These are phyloP conservation scores for Raddia distichophylla DNA, from an alignment of 176 grass and related monocot genomes.

Conservation along the genomic window DNA sequence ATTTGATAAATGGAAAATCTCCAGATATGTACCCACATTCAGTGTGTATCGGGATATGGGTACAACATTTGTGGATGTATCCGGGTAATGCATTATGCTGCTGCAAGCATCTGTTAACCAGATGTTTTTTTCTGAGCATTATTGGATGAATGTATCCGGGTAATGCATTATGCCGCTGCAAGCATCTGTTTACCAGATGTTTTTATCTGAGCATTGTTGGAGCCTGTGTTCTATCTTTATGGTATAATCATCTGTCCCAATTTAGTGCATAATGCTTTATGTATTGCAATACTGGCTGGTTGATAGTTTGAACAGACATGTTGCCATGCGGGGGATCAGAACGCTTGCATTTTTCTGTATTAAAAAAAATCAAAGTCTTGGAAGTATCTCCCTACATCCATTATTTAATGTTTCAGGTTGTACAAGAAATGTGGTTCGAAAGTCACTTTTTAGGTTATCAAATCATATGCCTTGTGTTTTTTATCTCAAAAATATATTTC, in stretches of 20 bases:
- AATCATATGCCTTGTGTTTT: slow-evolving; percentile 6
- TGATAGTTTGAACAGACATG: not conserved
- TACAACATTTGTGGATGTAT: too few species aligned
- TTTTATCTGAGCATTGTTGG: slow-evolving; percentile 7
- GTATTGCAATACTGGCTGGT: not conserved
- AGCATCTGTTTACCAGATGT: slow-evolving; percentile 4
- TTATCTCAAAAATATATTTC: not conserved
- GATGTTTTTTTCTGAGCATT: slow-evolving; percentile 22
- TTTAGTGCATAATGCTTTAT: slow-evolving; percentile 1
- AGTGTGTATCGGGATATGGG: too few species aligned
- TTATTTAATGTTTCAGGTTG: not conserved
- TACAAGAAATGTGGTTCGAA: slow-evolving; percentile 13
- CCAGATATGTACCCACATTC: too few species aligned
- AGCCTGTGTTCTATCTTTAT: not conserved
- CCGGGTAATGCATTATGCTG: too few species aligned
- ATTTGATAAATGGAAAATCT: too few species aligned
- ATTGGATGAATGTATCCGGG: not conserved
- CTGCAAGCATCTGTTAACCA: not conserved
- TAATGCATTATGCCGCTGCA: not conserved
- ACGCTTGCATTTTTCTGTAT: not conserved
- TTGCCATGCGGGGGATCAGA: not conserved
- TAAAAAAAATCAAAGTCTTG: not conserved
- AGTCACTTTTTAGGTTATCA: not conserved
- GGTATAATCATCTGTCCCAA: slow-evolving; percentile 6
- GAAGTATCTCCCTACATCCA: not conserved